Base-by-base conservation (phyloP, 2,329 filamentous ascomycete species). In the Plenodomus lindquistii region DNA sequence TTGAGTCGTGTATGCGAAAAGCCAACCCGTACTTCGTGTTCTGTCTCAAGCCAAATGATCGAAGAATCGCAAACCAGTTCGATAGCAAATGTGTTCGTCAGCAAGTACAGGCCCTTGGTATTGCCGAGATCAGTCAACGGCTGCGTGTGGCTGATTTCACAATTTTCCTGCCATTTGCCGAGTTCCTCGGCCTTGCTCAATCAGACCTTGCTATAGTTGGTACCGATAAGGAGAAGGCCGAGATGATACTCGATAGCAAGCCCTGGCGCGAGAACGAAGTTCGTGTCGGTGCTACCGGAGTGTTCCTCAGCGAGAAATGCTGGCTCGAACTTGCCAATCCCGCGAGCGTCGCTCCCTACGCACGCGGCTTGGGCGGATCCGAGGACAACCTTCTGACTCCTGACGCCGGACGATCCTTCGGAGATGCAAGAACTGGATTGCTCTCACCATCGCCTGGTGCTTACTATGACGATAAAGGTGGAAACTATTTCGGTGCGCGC, bases 61-160 rank as follows among this genome's bases (percentile, higher is more conserved):
- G 94, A 44, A 86, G 94, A 41, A 99, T 99, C 59, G 93, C 94
- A 53, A 99, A 99, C 61, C 94, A 99, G 67, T 99, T 97, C 63
- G 94, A 99, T 73, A 97, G 91, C 81, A 97, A 97, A 73, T 99
- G 94, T 69, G 94, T 99, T 18, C 86, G 94, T 3, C 89, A 89
- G 10, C 94, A 99, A 69, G 83, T 99, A 1, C 93, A 97, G 68
- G 96, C 91, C 0, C 90, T 97, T 60, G 94, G 94, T 24, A 96
- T 99, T 64, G 92, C 92, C 1, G 94, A 99, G 69, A 97, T 99
- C 71, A 96, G 92, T 68, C 92, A 97, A 68, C 84, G 94, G 17
- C 80, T 99, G 34, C 85, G 92, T 41, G 93, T 93, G 46, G 93
- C 93, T 0, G 94, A 99, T 71, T 97, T 97, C 76, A 96, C 89